Conservation (phyloP, 2,329 filamentous ascomycete genomes). For the Huntiella bhutanensis region DNA sequence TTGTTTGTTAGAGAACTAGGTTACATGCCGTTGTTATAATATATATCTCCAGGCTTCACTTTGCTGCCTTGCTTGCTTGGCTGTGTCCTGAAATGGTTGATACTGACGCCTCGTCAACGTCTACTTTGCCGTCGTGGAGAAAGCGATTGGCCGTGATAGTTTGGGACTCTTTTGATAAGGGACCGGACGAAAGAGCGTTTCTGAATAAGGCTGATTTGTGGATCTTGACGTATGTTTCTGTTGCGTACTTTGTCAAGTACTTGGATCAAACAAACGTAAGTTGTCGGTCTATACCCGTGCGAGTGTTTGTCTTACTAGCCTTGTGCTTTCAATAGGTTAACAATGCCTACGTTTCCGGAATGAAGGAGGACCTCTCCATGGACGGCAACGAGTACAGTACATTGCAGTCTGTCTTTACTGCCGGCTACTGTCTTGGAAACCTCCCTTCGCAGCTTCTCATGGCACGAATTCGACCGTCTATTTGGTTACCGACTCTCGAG, state of each 20-base stretch:
- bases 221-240: constrained; percentile 20
- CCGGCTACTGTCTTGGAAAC: constrained; percentile 36
- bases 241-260: constrained; percentile 23
- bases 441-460: constrained; percentile 22
- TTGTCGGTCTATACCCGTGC: not conserved
- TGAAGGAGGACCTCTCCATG: constrained; percentile 33
- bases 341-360: constrained; percentile 24
- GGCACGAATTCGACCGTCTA: constrained; percentile 21
- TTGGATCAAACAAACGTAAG: constrained; percentile 18
- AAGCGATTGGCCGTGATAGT: constrained; percentile 13
- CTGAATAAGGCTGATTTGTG: constrained; percentile 15
- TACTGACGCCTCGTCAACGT: too few relatives aligned
- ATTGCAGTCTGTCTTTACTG: constrained; percentile 32
- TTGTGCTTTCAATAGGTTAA: constrained; percentile 13
- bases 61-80: too few relatives aligned
- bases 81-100: too few relatives aligned
- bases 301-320: not conserved
- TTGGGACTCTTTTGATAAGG: constrained; percentile 20
- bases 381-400: constrained; percentile 37
- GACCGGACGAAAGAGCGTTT: constrained; percentile 17
- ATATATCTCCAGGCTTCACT: too few relatives aligned
- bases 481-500: constrained; percentile 23
- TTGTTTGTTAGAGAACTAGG: too few relatives aligned
- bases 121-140: not conserved
- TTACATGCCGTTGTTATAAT: too few relatives aligned